Evolutionary conservation across 2,329 filamentous ascomycete genomes (phyloP).

Genomic region (Colletotrichum endophyticum): DNA sequence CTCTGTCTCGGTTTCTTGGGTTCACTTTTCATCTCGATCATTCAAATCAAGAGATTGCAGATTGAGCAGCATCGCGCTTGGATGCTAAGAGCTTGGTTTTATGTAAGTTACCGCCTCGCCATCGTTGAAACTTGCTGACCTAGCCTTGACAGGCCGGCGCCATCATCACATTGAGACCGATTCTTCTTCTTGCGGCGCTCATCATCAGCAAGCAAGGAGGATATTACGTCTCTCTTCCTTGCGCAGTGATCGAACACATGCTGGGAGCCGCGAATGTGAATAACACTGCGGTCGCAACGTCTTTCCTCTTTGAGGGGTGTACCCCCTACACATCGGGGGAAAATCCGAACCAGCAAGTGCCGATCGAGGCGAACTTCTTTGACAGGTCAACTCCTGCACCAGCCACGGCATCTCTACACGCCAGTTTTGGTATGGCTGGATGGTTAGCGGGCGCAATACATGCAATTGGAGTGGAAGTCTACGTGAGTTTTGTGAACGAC

Average conservation of each 20-base stretch:
- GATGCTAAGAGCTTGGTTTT: conserved; percentile 63
- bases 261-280: conserved; percentile 25
- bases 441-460: conserved; percentile 61
- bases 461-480: conserved; percentile 51
- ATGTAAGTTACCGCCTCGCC: conserved; percentile 31
- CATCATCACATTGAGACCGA: conserved; percentile 57
- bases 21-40: conserved; percentile 48
- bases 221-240: conserved; percentile 39
- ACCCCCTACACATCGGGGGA: conserved; percentile 34
- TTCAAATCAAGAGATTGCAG: conserved; percentile 63
- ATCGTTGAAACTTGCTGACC: neutral
- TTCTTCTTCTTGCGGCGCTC: conserved; percentile 45
- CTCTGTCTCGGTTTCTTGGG: conserved; percentile 47
- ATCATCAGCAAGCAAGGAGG: conserved; percentile 37
- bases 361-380: conserved; percentile 35
- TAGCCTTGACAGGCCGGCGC: conserved; percentile 41
- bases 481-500: conserved; percentile 35
- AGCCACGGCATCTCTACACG: conserved; percentile 46
- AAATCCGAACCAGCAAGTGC: conserved; percentile 8
- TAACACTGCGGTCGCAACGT: conserved; percentile 23
- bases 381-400: conserved; percentile 27
- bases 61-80: conserved; percentile 66
- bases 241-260: conserved; percentile 52
- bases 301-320: conserved; percentile 50
- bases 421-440: conserved; percentile 54